Percentiles rank a stretch among this genome's conserved stretches.
Evolutionary conservation across 1,284 basidiomycete species (phyloP).

Genomic region (Rhodotorula sp.): DNA sequence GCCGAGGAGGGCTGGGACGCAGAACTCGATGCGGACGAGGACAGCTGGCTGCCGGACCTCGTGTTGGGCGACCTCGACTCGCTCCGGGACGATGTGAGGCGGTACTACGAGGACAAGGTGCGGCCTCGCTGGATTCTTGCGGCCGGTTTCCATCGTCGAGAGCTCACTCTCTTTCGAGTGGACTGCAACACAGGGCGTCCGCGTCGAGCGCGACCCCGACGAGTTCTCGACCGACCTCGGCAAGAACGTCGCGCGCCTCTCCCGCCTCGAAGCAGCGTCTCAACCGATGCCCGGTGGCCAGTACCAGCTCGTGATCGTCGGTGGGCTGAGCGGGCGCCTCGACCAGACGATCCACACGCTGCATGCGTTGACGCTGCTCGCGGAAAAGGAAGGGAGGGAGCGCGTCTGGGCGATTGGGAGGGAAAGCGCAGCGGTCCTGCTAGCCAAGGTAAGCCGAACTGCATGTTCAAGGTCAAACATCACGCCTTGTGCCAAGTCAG

Average conservation of each 20-base stretch:
- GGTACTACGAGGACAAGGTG: slow-evolving; percentile 67
- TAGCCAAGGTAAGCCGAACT: slow-evolving; percentile 64
- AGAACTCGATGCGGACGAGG: slow-evolving; percentile 8
- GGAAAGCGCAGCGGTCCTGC: slow-evolving; percentile 84
- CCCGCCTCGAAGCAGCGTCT: slow-evolving; percentile 52
- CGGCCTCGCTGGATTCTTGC: slow-evolving; percentile 32
- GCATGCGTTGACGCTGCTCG: slow-evolving; percentile 76
- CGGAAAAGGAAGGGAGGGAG: slow-evolving; percentile 59
- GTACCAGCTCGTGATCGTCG: slow-evolving; percentile 75
- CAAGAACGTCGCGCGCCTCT: slow-evolving; percentile 76
- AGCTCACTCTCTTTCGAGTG: background rate
- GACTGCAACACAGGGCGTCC: slow-evolving; percentile 60
- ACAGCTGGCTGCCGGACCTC: slow-evolving; percentile 73
- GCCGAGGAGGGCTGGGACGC: slow-evolving; percentile 11
- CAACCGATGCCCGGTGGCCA: background rate
- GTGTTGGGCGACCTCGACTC: slow-evolving; percentile 96
- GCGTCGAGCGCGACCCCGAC: slow-evolving; percentile 66
- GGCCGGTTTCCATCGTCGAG: no score
- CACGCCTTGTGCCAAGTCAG: background rate
- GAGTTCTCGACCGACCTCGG: slow-evolving; percentile 90
- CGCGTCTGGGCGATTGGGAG: slow-evolving; percentile 77
- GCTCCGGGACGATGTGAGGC: slow-evolving; percentile 68
- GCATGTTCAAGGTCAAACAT: no score
- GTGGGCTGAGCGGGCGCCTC: slow-evolving; percentile 84
- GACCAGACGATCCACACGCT: slow-evolving; percentile 94